Evolutionary conservation across 2,329 filamentous ascomycete genomes (phyloP).

Genomic region (Cercospora beticola): DNA sequence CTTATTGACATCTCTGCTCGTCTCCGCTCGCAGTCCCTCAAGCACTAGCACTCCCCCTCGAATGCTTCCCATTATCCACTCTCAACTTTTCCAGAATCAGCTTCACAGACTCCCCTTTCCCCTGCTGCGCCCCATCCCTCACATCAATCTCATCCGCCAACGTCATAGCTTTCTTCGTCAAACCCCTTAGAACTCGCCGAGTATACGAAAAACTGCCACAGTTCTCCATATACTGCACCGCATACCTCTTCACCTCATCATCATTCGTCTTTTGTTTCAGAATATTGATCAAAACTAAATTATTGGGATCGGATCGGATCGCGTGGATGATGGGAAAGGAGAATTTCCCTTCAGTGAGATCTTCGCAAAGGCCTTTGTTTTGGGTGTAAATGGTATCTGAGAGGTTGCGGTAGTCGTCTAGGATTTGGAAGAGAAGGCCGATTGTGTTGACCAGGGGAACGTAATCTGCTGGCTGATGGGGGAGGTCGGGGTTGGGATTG

Average conservation of each 20-base stretch:
- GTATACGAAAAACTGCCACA: slow-evolving; percentile 91
- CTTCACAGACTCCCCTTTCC: slow-evolving; percentile 40
- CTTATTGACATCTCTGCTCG: background rate
- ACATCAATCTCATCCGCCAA: slow-evolving; percentile 45
- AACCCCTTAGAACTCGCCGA: slow-evolving; percentile 54
- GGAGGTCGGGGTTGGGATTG: slow-evolving; percentile 11
- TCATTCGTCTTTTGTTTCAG: slow-evolving; percentile 85
- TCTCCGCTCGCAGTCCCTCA: background rate
- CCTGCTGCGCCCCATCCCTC: slow-evolving; percentile 25
- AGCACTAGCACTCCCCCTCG: slow-evolving; percentile 18
- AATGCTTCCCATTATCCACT: slow-evolving; percentile 31
- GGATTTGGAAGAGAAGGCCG: slow-evolving; percentile 85
- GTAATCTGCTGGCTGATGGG: slow-evolving; percentile 56
- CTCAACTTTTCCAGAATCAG: slow-evolving; percentile 44
- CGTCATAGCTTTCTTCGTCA: slow-evolving; percentile 45
- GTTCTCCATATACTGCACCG: slow-evolving; percentile 81
- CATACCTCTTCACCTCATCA: slow-evolving; percentile 86
- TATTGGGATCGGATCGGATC: slow-evolving; percentile 72
- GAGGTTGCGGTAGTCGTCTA: slow-evolving; percentile 92
- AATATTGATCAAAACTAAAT: slow-evolving; percentile 85
- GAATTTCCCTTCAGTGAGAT: slow-evolving; percentile 96
- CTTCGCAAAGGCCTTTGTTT: slow-evolving; percentile 93
- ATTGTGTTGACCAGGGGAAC: slow-evolving; percentile 81
- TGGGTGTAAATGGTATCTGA: slow-evolving; percentile 63
- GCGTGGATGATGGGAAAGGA: slow-evolving; percentile 93